A percentile compares a stretch with the other conserved stretches of the same genome.
These are phyloP conservation scores for Lanmaoa pseudosensibilis DNA, from an alignment of 768 basidiomycete species.

Conservation along the genomic window DNA sequence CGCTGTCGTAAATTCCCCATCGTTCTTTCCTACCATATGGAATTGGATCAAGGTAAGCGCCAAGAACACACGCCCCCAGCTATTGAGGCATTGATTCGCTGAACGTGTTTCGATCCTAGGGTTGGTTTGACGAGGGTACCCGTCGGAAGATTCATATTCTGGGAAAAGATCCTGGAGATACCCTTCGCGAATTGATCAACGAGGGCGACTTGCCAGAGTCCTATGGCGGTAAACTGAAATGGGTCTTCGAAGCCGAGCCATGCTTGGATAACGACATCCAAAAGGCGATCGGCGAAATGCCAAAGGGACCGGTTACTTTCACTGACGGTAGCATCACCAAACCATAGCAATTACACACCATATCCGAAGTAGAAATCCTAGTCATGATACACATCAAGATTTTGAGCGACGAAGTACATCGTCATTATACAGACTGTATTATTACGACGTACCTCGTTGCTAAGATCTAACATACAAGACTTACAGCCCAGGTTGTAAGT, in stretches of 20 bases:
- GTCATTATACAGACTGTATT: too few species aligned
- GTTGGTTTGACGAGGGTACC: conserved; percentile 80
- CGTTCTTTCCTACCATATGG: conserved; percentile 84
- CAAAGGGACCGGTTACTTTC: conserved; percentile 55
- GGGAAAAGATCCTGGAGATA: conserved; percentile 54
- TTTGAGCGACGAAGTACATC: not conserved
- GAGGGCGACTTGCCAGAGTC: conserved; percentile 54
- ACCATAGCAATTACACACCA: conserved; percentile 9
- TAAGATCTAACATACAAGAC: too few species aligned
- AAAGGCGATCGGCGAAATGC: conserved; percentile 47
- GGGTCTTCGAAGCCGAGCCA: conserved; percentile 69
- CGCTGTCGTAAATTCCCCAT: conserved; percentile 74
- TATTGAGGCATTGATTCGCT: not conserved
- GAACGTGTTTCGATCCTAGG: conserved; percentile 35
- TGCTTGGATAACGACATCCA: conserved; percentile 56
- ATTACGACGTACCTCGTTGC: not conserved
- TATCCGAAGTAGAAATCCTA: not conserved
- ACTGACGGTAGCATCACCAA: conserved; percentile 42
- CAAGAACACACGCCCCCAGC: not conserved
- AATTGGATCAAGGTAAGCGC: conserved; percentile 70
- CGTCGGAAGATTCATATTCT: conserved; percentile 76
- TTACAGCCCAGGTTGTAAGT: too few species aligned
- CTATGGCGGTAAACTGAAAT: conserved; percentile 77
- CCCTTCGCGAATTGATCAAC: conserved; percentile 52
- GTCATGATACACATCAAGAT: too few species aligned